These are phyloP conservation scores for Litchi chinensis DNA, from an alignment of 345 rosid species.

Conservation along the genomic window DNA sequence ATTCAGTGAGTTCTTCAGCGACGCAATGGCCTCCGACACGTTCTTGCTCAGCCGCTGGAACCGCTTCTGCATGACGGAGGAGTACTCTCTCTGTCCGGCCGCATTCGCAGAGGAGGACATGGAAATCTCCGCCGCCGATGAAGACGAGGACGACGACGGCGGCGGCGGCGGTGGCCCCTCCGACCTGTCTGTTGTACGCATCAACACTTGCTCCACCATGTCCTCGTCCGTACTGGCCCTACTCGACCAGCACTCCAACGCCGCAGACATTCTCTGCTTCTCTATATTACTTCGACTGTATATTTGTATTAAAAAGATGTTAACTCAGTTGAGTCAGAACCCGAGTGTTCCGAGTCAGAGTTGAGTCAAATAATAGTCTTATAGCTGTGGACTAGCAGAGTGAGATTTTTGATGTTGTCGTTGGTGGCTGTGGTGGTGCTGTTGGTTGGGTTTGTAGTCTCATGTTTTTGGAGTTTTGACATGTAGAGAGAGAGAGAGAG, in stretches of 20 bases:
- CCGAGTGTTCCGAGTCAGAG: background rate
- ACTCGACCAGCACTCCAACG: slow-evolving; percentile 96
- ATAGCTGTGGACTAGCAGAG: background rate
- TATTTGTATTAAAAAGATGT: background rate
- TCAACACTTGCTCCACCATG: slow-evolving; percentile 89
- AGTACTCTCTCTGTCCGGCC: slow-evolving; percentile 25
- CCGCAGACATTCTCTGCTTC: slow-evolving; percentile 69
- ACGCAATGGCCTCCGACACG: slow-evolving; percentile 85
- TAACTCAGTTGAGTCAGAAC: background rate
- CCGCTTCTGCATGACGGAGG: slow-evolving; percentile 73
- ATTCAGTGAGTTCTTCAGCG: slow-evolving; percentile 83
- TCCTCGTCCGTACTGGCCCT: slow-evolving; percentile 87
- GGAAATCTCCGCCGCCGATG: slow-evolving; percentile 14
- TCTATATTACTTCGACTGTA: background rate
- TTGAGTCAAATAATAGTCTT: background rate
- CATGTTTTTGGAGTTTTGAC: background rate
- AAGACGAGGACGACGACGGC: slow-evolving; percentile 12
- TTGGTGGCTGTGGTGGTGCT: background rate
- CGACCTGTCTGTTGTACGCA: slow-evolving; percentile 81
- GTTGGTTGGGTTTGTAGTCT: background rate
- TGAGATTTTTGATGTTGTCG: background rate
- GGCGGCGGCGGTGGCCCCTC: slow-evolving; percentile 41
- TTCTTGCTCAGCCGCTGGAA: slow-evolving; percentile 80
- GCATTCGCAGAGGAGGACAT: background rate
- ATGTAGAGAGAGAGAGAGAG: background rate